Evolutionary conservation across 2,329 filamentous ascomycete species (phyloP).

Genomic region (Fusarium brachygibbosum): DNA sequence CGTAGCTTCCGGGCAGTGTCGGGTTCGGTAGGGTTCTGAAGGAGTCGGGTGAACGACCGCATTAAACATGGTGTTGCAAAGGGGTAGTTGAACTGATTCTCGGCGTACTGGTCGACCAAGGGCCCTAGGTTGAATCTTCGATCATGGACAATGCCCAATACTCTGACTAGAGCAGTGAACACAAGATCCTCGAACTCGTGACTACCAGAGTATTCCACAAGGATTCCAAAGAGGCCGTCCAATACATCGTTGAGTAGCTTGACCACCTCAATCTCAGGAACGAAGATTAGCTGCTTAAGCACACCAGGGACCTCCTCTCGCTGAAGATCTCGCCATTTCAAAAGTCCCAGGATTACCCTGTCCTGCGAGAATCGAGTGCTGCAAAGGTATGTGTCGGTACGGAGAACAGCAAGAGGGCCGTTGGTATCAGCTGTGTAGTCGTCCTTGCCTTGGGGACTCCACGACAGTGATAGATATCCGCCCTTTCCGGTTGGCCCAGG

Average conservation of each 20-base stretch:
- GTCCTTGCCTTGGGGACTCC: constrained; percentile 77
- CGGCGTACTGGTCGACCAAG: constrained; percentile 91
- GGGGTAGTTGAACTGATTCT: constrained; percentile 90
- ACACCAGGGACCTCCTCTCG: constrained; percentile 79
- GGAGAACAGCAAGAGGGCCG: constrained; percentile 83
- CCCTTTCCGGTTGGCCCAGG: constrained; percentile 77
- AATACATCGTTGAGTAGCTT: constrained; percentile 92
- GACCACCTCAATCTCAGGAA: constrained; percentile 97
- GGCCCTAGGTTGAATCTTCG: constrained; percentile 92
- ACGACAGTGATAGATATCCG: constrained; percentile 88
- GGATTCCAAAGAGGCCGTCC: constrained; percentile 89
- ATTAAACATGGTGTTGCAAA: constrained; percentile 91
- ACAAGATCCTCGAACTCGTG: constrained; percentile 94
- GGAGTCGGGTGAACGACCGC: constrained; percentile 84
- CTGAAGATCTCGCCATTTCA: constrained; percentile 86
- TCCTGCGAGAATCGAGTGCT: constrained; percentile 97
- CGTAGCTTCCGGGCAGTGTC: constrained; percentile 87
- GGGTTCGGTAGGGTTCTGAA: constrained; percentile 85
- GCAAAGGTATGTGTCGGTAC: constrained; percentile 87
- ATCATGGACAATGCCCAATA: constrained; percentile 94
- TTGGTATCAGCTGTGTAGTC: constrained; percentile 80
- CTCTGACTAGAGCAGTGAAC: constrained; percentile 89
- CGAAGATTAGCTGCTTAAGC: constrained; percentile 87
- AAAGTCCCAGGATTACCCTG: constrained; percentile 82
- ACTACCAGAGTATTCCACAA: constrained; percentile 91